Base-by-base conservation (phyloP, 345 rosid species). In the Linum trigynum region DNA sequence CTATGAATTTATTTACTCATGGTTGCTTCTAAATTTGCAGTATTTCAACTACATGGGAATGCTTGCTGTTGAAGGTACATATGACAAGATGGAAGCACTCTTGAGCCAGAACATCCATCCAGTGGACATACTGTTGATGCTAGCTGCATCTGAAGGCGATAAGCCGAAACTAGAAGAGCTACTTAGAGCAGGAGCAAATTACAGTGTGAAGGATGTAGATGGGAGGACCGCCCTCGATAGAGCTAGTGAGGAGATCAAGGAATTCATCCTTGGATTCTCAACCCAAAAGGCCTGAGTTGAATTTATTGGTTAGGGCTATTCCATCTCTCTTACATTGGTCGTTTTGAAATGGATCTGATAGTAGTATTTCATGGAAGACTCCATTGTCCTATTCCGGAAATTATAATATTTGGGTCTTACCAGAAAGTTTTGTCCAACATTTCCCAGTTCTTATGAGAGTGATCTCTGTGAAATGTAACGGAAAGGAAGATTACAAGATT, bases 11-110 rank as follows among this genome's bases (percentile, higher is more conserved):
- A 41, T 57, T 15, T 6, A 9, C 35, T 57, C 10, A 0, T 1
- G 32, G 32, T 23, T 23, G 32, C 32, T 23, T 23, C 32, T 23
- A 23, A 23, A 23, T 23, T 23, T 82, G 83, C 84, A 89, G 95
- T 92, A 89, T 75, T 89, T 92, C 69, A 92, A 92, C 79, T 89
- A 92, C 74, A 89, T 92, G 92, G 96, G 96, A 45, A 92, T 92
- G 95, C 95, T 92, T 69, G 96, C 91, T 0, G 92, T 89, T 1
- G 96, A 92, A 74, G 98, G 98, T 4, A 37, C 98, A 40, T 89
- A 89, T 38, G 95, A 81, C 58, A 87, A 89, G 80, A 92, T 92
- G 97, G 95, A 89, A 71, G 94, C 90, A 56, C 90, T 92, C 63
- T 76, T 87, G 48, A 83, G 62, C 74, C 81, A 82, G 51, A 73